Evolutionary conservation across 2,329 filamentous ascomycete genomes (phyloP).

Genomic region (Xylariales sp.): DNA sequence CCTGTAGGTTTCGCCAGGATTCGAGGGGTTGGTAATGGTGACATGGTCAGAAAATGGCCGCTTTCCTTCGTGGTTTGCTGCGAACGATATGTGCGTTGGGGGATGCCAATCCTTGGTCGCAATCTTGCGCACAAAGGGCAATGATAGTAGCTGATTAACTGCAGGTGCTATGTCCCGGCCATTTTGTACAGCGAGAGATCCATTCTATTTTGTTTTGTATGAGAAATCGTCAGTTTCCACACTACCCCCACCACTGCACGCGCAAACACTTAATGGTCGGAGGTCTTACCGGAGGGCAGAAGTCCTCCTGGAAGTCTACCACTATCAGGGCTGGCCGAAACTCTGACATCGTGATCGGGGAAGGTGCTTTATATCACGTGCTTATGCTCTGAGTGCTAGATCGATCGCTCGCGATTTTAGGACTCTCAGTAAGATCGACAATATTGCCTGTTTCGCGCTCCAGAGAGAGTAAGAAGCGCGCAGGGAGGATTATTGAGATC

Average conservation of each 20-base stretch:
- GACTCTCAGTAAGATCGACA: too few species aligned
- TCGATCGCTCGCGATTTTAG: too few species aligned
- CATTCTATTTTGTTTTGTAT: too few species aligned
- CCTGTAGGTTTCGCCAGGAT: slow-evolving; percentile 57
- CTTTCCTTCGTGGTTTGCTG: slow-evolving; percentile 67
- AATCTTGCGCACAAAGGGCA: slow-evolving; percentile 68
- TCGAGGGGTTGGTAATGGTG: slow-evolving; percentile 62
- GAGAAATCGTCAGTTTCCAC: slow-evolving; percentile 13
- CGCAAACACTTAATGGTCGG: too few species aligned
- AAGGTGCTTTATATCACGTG: too few species aligned
- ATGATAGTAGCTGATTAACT: slow-evolving; percentile 71
- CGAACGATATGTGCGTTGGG: slow-evolving; percentile 79
- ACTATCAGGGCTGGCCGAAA: slow-evolving; percentile 59
- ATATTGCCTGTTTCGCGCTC: too few species aligned
- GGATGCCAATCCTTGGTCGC: slow-evolving; percentile 96
- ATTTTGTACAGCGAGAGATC: slow-evolving; percentile 74
- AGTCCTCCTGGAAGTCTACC: slow-evolving; percentile 91
- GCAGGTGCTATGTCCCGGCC: slow-evolving; percentile 66
- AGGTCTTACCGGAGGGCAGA: slow-evolving; percentile 74
- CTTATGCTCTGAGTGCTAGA: too few species aligned
- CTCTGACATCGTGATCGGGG: slow-evolving; percentile 7
- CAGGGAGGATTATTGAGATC: too few species aligned
- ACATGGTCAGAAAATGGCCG: slow-evolving; percentile 62
- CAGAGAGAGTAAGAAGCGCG: too few species aligned
- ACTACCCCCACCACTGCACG: too few species aligned